A percentile compares a stretch with the other conserved stretches of the same genome.
Conservation (phyloP, 2,329 filamentous ascomycete species). For the Chaetomiaceae sp. region DNA sequence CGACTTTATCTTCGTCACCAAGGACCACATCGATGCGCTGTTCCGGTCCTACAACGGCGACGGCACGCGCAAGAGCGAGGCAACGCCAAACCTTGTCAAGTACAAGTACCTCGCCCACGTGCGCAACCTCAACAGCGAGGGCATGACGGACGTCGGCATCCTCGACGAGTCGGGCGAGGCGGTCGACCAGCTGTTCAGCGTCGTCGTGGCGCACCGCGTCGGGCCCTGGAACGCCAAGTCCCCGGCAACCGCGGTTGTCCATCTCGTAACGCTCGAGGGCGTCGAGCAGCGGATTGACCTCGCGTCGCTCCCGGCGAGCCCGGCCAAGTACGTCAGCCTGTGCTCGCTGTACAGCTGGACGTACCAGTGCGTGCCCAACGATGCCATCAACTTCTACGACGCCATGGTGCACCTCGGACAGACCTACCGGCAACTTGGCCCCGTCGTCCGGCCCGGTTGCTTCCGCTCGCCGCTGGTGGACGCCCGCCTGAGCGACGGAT, state of each 20-base stretch:
- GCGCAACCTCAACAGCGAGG: slow-evolving; percentile 33
- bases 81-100: slow-evolving; percentile 15
- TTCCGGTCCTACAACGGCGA: slow-evolving; percentile 19
- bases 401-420: slow-evolving; percentile 20
- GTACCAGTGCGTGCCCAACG: slow-evolving; percentile 33
- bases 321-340: slow-evolving; percentile 31
- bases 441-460: background rate
- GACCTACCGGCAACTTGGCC: background rate
- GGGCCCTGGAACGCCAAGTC: slow-evolving; percentile 27
- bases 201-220: slow-evolving; percentile 32
- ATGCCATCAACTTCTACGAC: slow-evolving; percentile 30
- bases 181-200: slow-evolving; percentile 25
- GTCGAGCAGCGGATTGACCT: slow-evolving; percentile 28
- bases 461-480: no score
- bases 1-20: slow-evolving; percentile 32
- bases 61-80: background rate
- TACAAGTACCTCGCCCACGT: slow-evolving; percentile 36
- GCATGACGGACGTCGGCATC: slow-evolving; percentile 34
- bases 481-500: slow-evolving; percentile 33
- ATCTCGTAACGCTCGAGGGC: slow-evolving; percentile 35
- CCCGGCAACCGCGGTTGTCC: slow-evolving; percentile 28
- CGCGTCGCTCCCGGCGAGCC: background rate
- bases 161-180: slow-evolving; percentile 29
- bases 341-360: slow-evolving; percentile 36
- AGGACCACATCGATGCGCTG: no score